Conservation (phyloP, 306 rosid genomes). For the Mimosa bimucronata region DNA sequence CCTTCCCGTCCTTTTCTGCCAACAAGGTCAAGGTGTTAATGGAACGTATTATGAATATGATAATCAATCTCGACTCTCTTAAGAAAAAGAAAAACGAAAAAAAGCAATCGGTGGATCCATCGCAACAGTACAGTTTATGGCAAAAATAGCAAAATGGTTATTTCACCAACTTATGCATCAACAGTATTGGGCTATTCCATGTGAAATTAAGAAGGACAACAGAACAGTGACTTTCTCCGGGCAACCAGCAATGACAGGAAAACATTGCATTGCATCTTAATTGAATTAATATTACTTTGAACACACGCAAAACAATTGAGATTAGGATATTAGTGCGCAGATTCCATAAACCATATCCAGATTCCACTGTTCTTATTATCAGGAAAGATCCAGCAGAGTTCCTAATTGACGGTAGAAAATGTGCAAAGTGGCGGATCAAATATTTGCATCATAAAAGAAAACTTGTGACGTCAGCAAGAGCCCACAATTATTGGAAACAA, state of each 20-base stretch:
- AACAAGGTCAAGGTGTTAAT: neutral
- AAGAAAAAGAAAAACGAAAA: too few relatives aligned
- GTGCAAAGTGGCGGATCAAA: constrained; percentile 40
- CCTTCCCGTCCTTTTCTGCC: too few relatives aligned
- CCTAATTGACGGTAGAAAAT: constrained; percentile 38
- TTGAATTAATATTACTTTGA: constrained; percentile 36
- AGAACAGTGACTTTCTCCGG: too few relatives aligned
- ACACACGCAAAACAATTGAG: constrained; percentile 39
- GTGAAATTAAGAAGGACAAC: neutral
- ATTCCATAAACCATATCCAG: constrained; percentile 40
- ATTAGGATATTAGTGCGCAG: constrained; percentile 37
- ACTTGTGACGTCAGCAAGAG: constrained; percentile 44
- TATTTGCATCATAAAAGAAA: constrained; percentile 35
- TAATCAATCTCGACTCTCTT: neutral
- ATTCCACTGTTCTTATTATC: constrained; percentile 40
- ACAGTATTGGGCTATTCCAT: neutral
- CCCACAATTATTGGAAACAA: constrained; percentile 66
- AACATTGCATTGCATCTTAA: constrained; percentile 24
- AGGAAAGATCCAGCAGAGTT: constrained; percentile 37
- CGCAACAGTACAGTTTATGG: neutral
- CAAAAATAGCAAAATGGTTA: neutral
- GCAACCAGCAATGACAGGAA: neutral
- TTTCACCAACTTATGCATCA: neutral
- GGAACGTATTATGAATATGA: too few relatives aligned
- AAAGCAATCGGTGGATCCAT: neutral